A percentile compares a stretch with the other conserved stretches of the same genome.
Conservation (phyloP, 805 yeast genomes). For the Yamadazyma akitaensis region DNA sequence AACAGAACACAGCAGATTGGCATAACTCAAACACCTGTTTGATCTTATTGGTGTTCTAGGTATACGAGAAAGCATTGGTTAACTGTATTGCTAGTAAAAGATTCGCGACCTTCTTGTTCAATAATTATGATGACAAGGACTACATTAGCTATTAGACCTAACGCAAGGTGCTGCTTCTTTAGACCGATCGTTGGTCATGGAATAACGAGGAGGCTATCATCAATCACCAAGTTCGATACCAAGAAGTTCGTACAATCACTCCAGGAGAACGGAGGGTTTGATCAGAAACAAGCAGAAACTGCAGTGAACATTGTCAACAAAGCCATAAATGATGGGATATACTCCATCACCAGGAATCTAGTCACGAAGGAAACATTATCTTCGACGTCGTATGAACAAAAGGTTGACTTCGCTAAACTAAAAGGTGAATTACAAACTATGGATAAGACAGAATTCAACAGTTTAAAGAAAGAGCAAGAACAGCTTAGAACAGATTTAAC, state of each 20-base stretch:
- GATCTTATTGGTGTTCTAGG: background rate
- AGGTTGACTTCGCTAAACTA: slow-evolving; percentile 92
- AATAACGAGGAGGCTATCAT: slow-evolving; percentile 2
- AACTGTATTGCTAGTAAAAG: background rate
- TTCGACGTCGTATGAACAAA: slow-evolving; percentile 88
- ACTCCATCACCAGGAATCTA: slow-evolving; percentile 67
- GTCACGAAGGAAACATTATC: slow-evolving; percentile 84
- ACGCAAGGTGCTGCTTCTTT: background rate
- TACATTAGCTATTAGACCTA: background rate
- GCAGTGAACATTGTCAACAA: slow-evolving; percentile 70
- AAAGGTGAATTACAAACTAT: slow-evolving; percentile 87
- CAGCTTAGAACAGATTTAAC: slow-evolving; percentile 80
- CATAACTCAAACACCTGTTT: background rate
- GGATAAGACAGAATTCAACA: slow-evolving; percentile 82
- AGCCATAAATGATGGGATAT: slow-evolving; percentile 78
- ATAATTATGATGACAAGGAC: background rate
- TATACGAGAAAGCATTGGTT: background rate
- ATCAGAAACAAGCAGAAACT: slow-evolving; percentile 71
- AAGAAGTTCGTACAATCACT: slow-evolving; percentile 66
- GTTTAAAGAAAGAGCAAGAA: slow-evolving; percentile 83
- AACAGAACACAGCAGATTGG: background rate
- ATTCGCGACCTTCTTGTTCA: background rate
- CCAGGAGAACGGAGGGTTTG: slow-evolving; percentile 65
- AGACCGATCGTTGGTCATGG: background rate
- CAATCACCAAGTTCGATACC: slow-evolving; percentile 64